phyloP scores from a whole-genome alignment of 179 eudicot genomes.

The Nepenthes alata region DNA sequence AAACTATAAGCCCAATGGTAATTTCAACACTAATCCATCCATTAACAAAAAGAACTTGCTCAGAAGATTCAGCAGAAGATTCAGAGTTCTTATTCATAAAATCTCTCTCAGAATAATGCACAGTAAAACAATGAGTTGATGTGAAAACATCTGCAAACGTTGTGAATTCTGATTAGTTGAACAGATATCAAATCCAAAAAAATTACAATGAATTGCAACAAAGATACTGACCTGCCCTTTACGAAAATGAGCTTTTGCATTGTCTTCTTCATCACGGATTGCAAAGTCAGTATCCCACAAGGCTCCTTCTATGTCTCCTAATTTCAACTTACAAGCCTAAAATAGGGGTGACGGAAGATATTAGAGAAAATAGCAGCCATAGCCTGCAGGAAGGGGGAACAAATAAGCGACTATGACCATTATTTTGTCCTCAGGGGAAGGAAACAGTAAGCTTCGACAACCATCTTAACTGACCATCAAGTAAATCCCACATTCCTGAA shows the following conservation, averaged over 20 bases:
- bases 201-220: neutral
- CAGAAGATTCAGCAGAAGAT: neutral
- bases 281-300: conserved; percentile 42
- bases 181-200: neutral
- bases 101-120: neutral
- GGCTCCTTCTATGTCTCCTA: conserved; percentile 32
- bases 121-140: neutral
- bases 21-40: too few species aligned
- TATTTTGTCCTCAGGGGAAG: too few species aligned
- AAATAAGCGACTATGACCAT: too few species aligned
- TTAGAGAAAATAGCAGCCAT: neutral
- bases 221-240: conserved; percentile 34
- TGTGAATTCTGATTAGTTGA: neutral
- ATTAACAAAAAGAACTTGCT: too few species aligned
- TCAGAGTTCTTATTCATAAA: neutral
- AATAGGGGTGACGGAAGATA: neutral
- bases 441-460: neutral
- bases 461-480: conserved; percentile 1
- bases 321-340: conserved; percentile 40
- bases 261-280: conserved; percentile 42
- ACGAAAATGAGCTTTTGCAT: conserved; percentile 43
- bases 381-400: too few species aligned
- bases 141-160: neutral
- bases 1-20: too few species aligned
- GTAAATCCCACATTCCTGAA: too few species aligned